phyloP scores from a whole-genome alignment of 164 flowering plant species.

The Magnolia changhungtana region DNA sequence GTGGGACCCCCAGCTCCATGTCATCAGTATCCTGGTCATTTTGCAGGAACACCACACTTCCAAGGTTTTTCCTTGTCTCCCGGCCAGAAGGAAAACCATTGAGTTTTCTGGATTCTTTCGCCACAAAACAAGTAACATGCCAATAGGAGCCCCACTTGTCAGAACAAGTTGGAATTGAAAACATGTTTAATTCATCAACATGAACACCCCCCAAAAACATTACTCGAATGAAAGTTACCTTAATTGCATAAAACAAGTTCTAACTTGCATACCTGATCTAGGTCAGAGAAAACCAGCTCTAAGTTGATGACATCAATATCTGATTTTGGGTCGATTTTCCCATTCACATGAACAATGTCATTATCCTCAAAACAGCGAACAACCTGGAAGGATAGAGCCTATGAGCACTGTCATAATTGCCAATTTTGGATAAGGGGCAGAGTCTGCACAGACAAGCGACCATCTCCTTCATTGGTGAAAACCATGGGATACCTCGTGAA shows the following conservation, averaged over 20 bases:
- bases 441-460: not conserved
- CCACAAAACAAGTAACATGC: not conserved
- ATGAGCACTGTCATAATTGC: not conserved
- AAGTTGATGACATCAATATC: slow-evolving; percentile 95
- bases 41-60: not conserved
- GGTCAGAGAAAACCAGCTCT: slow-evolving; percentile 86
- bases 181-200: not conserved
- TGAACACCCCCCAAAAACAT: not conserved
- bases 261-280: slow-evolving; percentile 74
- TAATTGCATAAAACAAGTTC: slow-evolving; percentile 1
- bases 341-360: slow-evolving; percentile 95
- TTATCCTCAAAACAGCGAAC: slow-evolving; percentile 98
- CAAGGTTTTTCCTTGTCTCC: not conserved
- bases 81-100: not conserved
- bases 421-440: not conserved
- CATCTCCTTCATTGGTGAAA: not conserved
- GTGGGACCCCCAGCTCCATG: not conserved
- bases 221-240: not conserved
- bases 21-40: not conserved
- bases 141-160: not conserved
- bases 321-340: slow-evolving; percentile 89
- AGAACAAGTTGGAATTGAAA: not conserved
- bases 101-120: too few relatives aligned
- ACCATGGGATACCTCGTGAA: not conserved
- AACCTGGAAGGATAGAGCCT: slow-evolving; percentile 46